Conservation (phyloP, 495 filamentous ascomycete species). For the Penicillium taxi region DNA sequence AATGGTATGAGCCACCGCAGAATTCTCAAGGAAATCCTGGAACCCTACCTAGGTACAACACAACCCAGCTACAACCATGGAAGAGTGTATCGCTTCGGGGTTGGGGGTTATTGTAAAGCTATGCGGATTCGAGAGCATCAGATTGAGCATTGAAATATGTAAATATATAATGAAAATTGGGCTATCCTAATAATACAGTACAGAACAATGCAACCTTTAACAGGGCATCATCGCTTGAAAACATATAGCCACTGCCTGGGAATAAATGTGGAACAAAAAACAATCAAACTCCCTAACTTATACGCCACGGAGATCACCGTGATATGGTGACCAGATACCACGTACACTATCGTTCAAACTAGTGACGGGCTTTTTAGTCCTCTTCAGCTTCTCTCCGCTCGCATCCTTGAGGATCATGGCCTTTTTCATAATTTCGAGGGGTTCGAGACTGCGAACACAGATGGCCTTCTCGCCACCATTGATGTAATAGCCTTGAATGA, state of each 20-base stretch:
- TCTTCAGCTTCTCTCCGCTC: constrained; percentile 78
- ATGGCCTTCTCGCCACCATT: constrained; percentile 82
- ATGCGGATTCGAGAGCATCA: too few relatives aligned
- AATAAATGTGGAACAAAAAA: constrained; percentile 18
- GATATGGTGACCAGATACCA: constrained; percentile 91
- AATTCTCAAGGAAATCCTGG: too few relatives aligned
- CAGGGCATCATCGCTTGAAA: constrained; percentile 6
- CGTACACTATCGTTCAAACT: constrained; percentile 88
- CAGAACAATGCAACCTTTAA: constrained; percentile 10
- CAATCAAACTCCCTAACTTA: constrained; percentile 22
- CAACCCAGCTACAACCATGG: too few relatives aligned
- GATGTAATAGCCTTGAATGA: constrained; percentile 80
- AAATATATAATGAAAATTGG: too few relatives aligned
- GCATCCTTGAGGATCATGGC: constrained; percentile 69
- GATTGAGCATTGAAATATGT: too few relatives aligned
- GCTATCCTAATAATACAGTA: constrained; percentile 35
- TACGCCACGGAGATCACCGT: constrained; percentile 51
- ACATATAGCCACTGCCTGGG: constrained; percentile 8
- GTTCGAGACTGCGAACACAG: constrained; percentile 79
- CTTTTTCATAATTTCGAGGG: constrained; percentile 74
- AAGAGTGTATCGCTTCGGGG: too few relatives aligned
- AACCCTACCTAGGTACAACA: too few relatives aligned
- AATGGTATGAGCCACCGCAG: too few relatives aligned
- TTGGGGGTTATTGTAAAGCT: too few relatives aligned
- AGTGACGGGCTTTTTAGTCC: constrained; percentile 68